phyloP scores from a whole-genome alignment of 2,329 filamentous ascomycete genomes.

The Sclerotinia borealis region DNA sequence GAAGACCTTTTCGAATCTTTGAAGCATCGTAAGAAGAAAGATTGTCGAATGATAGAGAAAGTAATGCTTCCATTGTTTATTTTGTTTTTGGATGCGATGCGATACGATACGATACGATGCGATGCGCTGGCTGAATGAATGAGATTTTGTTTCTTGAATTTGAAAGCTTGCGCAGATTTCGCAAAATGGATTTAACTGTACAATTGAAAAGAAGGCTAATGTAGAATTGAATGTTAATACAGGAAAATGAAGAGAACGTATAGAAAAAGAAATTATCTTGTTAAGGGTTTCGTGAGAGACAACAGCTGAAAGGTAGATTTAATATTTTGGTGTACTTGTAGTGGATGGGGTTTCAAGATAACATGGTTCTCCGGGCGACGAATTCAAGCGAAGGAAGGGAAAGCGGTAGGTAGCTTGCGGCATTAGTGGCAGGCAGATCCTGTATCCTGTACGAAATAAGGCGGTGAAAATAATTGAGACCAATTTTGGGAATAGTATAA shows the following conservation, averaged over 20 bases:
- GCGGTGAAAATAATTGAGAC: neutral
- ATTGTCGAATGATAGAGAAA: conserved; percentile 88
- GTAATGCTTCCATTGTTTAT: conserved; percentile 72
- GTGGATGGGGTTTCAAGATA: neutral
- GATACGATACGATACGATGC: no score
- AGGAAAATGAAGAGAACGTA: conserved; percentile 19
- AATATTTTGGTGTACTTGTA: neutral
- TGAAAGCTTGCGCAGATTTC: conserved; percentile 8
- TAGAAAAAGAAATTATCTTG: neutral
- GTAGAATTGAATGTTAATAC: conserved; percentile 18
- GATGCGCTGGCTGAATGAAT: neutral
- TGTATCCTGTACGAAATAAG: neutral
- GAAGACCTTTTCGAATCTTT: conserved; percentile 89
- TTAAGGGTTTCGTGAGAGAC: neutral
- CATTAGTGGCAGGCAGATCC: neutral
- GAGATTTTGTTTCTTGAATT: neutral
- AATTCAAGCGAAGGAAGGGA: neutral
- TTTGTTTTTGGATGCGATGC: conserved; percentile 12
- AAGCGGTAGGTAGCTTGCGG: neutral
- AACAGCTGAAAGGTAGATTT: neutral
- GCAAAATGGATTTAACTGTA: conserved; percentile 7
- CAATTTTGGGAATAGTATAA: neutral
- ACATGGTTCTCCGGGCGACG: conserved; percentile 5
- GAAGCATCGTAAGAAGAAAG: conserved; percentile 75
- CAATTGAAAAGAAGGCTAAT: conserved; percentile 3